Base-by-base conservation (phyloP, 2,329 filamentous ascomycete genomes). In the Zelopaecilomyces penicillatus region DNA sequence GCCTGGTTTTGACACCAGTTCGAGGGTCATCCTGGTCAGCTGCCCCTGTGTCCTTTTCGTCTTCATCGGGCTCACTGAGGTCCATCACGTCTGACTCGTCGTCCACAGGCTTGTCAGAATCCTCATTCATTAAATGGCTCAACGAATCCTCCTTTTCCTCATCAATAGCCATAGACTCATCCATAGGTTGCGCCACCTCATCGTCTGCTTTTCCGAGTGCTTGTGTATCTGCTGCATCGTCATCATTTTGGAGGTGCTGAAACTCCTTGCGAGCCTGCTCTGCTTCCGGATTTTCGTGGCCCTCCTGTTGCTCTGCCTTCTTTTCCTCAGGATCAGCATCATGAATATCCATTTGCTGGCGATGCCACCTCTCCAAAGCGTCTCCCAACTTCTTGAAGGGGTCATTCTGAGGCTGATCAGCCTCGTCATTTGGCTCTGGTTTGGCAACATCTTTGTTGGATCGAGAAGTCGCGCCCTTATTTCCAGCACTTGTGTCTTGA, bases 341-440 rank as follows among this genome's bases (percentile, higher is more conserved):
- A 59, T 77, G 70, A 54, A 98, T 97, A 50, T 95, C 85, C 39
- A 79, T 80, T 57, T 94, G 87, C 58, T 89, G 87, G 47, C 87
- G 80, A 63, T 97, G 90, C 87, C 90, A 98, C 55, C 84, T 80
- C 62, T 97, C 90, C 30, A 98, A 73, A 5, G 88, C 85, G 67
- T 98, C 89, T 26, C 93, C 93, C 30, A 98, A 78, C 59, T 95
- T 94, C 68, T 93, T 93, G 74, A 96, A 95, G 1, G 89, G 86
- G 53, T 93, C 80, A 38, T 72, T 65, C 34, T 65, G 66, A 43
- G 68, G 64, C 6, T 65, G 65, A 43, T 74, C 67, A 8, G 70
- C 66, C 43, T 76, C 70, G 34, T 65, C 60, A 29, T 68, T 59
- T 39, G 65, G 55, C 5, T 73, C 66, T n/a, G 67, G 63, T 32